These are phyloP conservation scores for Mangifera indica DNA, from an alignment of 345 rosid species.

Conservation along the genomic window DNA sequence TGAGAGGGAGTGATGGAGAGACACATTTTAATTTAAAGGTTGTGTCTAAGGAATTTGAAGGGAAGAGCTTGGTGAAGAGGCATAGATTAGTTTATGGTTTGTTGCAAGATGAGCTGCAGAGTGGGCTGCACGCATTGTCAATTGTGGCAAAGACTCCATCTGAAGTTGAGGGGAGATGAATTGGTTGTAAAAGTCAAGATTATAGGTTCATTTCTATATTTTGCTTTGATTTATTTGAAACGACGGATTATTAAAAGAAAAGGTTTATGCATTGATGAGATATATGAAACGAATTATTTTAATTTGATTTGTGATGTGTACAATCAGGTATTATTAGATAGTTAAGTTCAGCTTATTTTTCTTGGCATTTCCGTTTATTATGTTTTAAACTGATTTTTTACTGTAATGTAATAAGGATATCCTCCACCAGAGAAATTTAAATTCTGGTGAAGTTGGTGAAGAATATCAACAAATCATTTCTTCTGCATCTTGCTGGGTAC, in stretches of 20 bases:
- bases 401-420: no score
- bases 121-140: slow-evolving; percentile 82
- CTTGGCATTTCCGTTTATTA: neutral
- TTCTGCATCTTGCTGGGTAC: no score
- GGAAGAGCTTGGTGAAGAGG: slow-evolving; percentile 89
- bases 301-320: neutral
- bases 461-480: no score
- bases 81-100: slow-evolving; percentile 73
- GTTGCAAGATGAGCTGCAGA: slow-evolving; percentile 77
- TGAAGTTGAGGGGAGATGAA: slow-evolving; percentile 41
- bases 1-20: slow-evolving; percentile 73
- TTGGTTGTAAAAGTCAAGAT: neutral
- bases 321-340: neutral
- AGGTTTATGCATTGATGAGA: neutral
- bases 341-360: neutral
- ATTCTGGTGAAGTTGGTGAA: no score
- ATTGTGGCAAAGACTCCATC: slow-evolving; percentile 85
- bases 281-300: neutral
- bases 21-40: slow-evolving; percentile 84
- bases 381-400: neutral
- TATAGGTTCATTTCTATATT: slow-evolving; percentile 19
- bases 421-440: no score
- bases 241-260: neutral
- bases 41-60: slow-evolving; percentile 78
- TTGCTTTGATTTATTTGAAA: neutral